phyloP scores from a whole-genome alignment of 768 basidiomycete species.

The Suillus fuscotomentosus region DNA sequence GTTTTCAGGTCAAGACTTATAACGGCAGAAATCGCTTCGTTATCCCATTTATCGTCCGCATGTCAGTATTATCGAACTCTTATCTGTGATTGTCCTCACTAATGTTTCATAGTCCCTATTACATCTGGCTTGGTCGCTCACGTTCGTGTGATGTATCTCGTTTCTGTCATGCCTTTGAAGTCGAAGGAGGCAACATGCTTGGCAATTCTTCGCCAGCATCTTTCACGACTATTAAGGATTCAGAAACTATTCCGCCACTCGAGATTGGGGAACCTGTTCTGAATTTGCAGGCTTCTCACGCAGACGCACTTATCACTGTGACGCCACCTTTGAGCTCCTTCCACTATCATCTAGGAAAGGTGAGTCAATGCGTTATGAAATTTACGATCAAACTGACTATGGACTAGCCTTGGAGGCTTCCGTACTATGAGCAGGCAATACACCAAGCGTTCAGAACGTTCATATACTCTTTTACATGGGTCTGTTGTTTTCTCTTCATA shows the following conservation, averaged over 20 bases:
- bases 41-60: constrained; percentile 63
- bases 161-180: constrained; percentile 57
- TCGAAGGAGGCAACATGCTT: constrained; percentile 59
- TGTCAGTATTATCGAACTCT: constrained; percentile 37
- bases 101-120: constrained; percentile 50
- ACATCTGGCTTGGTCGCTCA: constrained; percentile 74
- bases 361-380: constrained; percentile 18
- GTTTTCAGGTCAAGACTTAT: constrained; percentile 53
- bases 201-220: constrained; percentile 47
- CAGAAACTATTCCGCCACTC: constrained; percentile 37
- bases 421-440: constrained; percentile 65
- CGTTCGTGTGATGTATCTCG: constrained; percentile 57
- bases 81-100: not conserved
- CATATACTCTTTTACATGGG: constrained; percentile 66
- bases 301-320: constrained; percentile 43
- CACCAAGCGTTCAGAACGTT: constrained; percentile 68
- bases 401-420: constrained; percentile 59
- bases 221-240: constrained; percentile 32
- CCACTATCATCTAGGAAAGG: constrained; percentile 57
- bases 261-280: constrained; percentile 41
- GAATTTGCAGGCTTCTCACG: constrained; percentile 17
- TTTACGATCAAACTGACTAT: constrained; percentile 1
- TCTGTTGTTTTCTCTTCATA: constrained; percentile 16
- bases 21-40: constrained; percentile 74
- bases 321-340: constrained; percentile 58